Evolutionary conservation across 1,284 basidiomycete species (phyloP), one percentile per base, ranked within the genome.

Genomic region (Vanrija humicola): DNA sequence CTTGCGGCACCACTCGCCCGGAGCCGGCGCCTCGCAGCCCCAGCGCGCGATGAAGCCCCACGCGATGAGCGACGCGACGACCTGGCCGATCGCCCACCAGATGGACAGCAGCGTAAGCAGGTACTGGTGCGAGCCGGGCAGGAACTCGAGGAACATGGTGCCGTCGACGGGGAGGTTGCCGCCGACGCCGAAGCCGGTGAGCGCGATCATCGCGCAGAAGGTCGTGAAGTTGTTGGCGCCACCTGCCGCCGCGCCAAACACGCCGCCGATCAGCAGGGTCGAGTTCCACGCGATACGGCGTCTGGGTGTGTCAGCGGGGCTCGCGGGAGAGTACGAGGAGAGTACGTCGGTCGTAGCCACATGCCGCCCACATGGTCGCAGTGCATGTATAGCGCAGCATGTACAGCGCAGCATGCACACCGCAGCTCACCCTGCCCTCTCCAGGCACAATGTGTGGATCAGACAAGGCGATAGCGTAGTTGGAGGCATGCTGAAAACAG

Each of bases 21-120:
- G 29, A 14, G 8, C 23, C 18, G 43, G 18, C 43, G 58, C 21
- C 46, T 47, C 15, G 43, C 59, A 61, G 16, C 57, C 50, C 52
- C 55, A 66, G 25, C 56, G 56, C 34, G 56, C 52, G 18, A 65
- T 49, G 56, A 68, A 68, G 10, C 43, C 64, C 66, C 66, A 68
- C 34, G 79, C 76, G 25, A 84, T 76, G 43, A 83, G 64, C 26
- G 80, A 82, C 14, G 80, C 81, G 28, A 82, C 63, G 38, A 70
- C 64, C 55, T 69, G 66, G 8, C 84, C 85, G 23, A 85, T 65
- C 16, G 82, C 82, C 85, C 85, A 86, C 80, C 83, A 86, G 28
- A 81, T 78, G 10, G 83, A 84, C 1, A 86, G 78, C n/a, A 86
- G 74, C 0, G 84, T 86, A 43, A 86, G 72, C 38, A 83, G 80